Evolutionary conservation across 139 green algal genomes (phyloP).

Genomic region (Closterium sp.): DNA sequence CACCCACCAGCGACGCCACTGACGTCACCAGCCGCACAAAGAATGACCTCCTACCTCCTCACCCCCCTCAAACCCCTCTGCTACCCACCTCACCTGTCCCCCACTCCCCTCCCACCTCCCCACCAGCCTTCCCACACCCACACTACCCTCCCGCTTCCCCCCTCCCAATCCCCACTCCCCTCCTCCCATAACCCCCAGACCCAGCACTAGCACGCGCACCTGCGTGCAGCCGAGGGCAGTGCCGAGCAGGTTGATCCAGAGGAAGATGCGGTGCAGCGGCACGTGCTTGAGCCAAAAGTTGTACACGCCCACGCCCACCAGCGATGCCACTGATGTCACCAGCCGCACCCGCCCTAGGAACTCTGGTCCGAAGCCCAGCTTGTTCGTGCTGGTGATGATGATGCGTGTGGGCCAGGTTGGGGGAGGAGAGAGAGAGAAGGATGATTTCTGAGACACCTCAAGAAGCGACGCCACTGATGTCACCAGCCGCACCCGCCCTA

Average conservation of each 20-base stretch:
- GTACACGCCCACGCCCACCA: slow-evolving; percentile 70
- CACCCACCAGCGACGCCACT: slow-evolving; percentile 72
- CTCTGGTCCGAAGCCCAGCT: slow-evolving; percentile 73
- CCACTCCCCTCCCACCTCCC: too few species aligned
- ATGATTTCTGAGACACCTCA: too few species aligned
- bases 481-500: slow-evolving; percentile 85
- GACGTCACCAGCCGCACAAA: slow-evolving; percentile 81
- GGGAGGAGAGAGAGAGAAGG: not conserved
- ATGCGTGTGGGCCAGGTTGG: not conserved
- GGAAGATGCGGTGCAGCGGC: slow-evolving; percentile 69
- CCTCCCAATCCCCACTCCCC: too few species aligned
- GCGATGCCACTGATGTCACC: slow-evolving; percentile 69
- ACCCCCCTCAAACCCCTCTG: too few species aligned
- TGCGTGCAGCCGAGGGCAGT: slow-evolving; percentile 76
- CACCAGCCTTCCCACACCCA: too few species aligned
- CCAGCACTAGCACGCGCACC: too few species aligned
- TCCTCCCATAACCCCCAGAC: too few species aligned
- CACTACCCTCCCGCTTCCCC: too few species aligned
- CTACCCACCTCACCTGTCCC: too few species aligned
- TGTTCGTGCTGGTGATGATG: slow-evolving; percentile 62
- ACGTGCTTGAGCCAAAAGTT: slow-evolving; percentile 78
- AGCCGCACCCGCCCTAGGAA: slow-evolving; percentile 92
- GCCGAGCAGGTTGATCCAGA: slow-evolving; percentile 74
- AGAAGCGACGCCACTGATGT: slow-evolving; percentile 61
- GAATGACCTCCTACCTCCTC: too few species aligned